Evolutionary conservation across 257 asterid genomes (phyloP).

Genomic region (Schizonepeta tenuifolia): DNA sequence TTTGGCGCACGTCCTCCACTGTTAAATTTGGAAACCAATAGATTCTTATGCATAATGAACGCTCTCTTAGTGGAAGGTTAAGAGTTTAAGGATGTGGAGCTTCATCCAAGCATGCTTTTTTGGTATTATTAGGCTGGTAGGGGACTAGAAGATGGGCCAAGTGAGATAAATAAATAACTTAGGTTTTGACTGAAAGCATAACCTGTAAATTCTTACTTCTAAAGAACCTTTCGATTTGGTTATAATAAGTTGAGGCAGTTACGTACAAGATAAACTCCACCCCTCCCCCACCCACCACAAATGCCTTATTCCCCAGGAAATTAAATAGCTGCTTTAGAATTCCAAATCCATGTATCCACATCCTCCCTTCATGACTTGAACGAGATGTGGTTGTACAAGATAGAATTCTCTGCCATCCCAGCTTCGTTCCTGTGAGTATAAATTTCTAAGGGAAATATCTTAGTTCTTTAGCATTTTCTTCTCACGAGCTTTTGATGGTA

Average conservation of each 20-base stretch:
- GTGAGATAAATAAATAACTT: conserved; percentile 6
- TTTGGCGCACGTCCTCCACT: background rate
- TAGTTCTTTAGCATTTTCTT: conserved; percentile 3
- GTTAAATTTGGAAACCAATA: background rate
- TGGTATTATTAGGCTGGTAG: background rate
- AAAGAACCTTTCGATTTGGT: background rate
- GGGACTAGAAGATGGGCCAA: background rate
- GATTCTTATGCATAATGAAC: conserved; percentile 5
- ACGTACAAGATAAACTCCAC: background rate
- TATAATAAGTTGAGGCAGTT: background rate
- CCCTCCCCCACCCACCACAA: too few species aligned
- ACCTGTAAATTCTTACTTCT: background rate
- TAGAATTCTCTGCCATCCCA: conserved; percentile 4
- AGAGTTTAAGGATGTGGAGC: background rate
- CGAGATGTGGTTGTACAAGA: background rate
- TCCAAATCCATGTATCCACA: background rate
- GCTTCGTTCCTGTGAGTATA: background rate
- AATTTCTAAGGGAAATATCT: background rate
- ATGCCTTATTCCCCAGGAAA: background rate
- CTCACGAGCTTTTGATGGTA: conserved; percentile 1
- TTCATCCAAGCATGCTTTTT: conserved; percentile 14
- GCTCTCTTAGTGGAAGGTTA: background rate
- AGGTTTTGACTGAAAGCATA: background rate
- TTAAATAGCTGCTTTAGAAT: background rate
- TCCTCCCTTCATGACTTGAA: conserved; percentile 1